Conservation (phyloP, 257 asterid species). For the Solanum pinnatisectum region DNA sequence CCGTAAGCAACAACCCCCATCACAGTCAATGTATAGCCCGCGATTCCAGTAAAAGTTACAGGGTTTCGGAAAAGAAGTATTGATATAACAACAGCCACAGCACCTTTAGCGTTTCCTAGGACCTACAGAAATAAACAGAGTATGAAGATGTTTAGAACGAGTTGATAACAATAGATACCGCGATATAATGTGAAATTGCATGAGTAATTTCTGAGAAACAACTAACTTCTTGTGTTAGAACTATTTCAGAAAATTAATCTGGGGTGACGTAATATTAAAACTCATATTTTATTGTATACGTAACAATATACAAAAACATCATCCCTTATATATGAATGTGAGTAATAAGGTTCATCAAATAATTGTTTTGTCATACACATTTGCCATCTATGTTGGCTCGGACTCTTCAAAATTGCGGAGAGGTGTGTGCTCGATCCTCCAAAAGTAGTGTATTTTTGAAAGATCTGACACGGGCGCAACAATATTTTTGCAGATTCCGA, state of each 20-base stretch:
- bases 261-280: background rate
- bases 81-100: conserved; percentile 97
- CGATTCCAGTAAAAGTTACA: conserved; percentile 78
- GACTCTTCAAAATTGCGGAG: background rate
- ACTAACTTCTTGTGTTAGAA: background rate
- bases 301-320: background rate
- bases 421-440: background rate
- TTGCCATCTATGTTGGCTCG: background rate
- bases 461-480: background rate
- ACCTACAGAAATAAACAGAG: conserved; percentile 36
- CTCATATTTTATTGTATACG: background rate
- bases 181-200: background rate
- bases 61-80: conserved; percentile 87
- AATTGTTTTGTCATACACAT: background rate
- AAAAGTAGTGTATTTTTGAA: background rate
- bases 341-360: background rate
- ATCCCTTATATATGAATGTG: background rate
- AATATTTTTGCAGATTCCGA: background rate
- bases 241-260: background rate
- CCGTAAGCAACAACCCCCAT: conserved; percentile 98
- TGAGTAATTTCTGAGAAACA: background rate
- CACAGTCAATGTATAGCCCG: conserved; percentile 89
- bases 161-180: background rate
- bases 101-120: conserved; percentile 96
- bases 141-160: background rate